Percentiles rank a stretch among this genome's conserved stretches.
Evolutionary conservation across 495 filamentous ascomycete genomes (phyloP).

Genomic region (Lasiosphaeria miniovina): DNA sequence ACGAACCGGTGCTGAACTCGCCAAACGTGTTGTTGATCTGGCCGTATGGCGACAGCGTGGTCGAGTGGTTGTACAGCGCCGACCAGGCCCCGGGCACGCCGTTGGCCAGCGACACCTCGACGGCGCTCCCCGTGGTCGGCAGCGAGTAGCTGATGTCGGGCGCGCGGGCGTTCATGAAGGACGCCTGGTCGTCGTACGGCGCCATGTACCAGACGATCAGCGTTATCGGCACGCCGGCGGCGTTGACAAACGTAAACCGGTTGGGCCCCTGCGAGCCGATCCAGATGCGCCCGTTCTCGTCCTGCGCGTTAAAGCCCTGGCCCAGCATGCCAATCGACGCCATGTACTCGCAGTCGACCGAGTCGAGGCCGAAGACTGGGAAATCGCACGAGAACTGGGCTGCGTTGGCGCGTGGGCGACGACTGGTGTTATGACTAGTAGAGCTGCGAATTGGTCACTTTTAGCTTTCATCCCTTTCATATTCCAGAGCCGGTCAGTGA

Average conservation of each 20-base stretch:
- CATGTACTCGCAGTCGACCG: constrained; percentile 27
- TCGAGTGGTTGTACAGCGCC: constrained; percentile 27
- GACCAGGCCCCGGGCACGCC: constrained; percentile 30
- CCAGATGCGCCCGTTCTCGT: constrained; percentile 21
- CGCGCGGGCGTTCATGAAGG: constrained; percentile 25
- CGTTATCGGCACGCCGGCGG: constrained; percentile 21
- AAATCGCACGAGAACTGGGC: constrained; percentile 11
- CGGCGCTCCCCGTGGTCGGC: constrained; percentile 12
- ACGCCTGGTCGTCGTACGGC: constrained; percentile 16
- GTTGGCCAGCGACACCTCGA: constrained; percentile 26
- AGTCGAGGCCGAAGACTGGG: constrained; percentile 18
- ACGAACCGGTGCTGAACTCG: constrained; percentile 32
- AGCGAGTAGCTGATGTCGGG: constrained; percentile 31
- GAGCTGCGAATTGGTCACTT: not conserved
- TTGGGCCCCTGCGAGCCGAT: constrained; percentile 27
- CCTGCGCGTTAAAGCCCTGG: constrained; percentile 24
- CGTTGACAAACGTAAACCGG: constrained; percentile 29
- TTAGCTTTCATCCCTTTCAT: not conserved
- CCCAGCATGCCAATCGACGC: constrained; percentile 25
- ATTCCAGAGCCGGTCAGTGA: not conserved
- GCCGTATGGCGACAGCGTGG: constrained; percentile 28
- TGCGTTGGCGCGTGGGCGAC: not conserved
- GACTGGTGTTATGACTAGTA: not conserved
- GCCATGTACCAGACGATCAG: constrained; percentile 25
- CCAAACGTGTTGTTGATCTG: constrained; percentile 39